Conservation (phyloP, 2,329 filamentous ascomycete species). For the Camillea tinctor region DNA sequence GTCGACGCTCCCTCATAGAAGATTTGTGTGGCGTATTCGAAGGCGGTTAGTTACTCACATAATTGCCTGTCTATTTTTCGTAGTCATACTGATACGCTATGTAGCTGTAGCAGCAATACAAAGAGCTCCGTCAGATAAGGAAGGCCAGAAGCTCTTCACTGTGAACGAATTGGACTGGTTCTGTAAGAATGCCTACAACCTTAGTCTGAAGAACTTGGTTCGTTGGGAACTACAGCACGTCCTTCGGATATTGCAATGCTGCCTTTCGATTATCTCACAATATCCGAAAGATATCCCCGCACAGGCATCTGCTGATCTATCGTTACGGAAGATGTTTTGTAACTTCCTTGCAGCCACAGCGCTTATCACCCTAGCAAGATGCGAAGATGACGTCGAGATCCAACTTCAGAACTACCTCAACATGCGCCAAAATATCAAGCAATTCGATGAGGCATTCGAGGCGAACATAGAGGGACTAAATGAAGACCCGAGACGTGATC, state of each 20-base stretch:
- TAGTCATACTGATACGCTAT: conserved; percentile 11
- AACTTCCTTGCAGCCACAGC: conserved; percentile 63
- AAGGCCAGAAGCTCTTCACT: conserved; percentile 54
- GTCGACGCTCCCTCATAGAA: conserved; percentile 30
- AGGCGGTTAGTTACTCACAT: conserved; percentile 35
- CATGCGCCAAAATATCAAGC: conserved; percentile 58
- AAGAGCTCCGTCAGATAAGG: conserved; percentile 36
- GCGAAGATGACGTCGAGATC: conserved; percentile 46
- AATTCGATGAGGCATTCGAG: conserved; percentile 52
- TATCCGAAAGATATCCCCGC: conserved; percentile 48
- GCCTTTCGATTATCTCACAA: conserved; percentile 49
- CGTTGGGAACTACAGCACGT: conserved; percentile 53
- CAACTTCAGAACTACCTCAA: conserved; percentile 62
- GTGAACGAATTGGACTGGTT: conserved; percentile 77
- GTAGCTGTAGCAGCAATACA: conserved; percentile 43
- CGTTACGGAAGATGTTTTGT: conserved; percentile 64
- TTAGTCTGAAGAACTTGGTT: conserved; percentile 62
- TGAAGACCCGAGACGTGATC: conserved; percentile 47
- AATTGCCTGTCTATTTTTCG: conserved; percentile 1
- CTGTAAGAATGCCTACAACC: conserved; percentile 76
- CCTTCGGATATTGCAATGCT: conserved; percentile 55
- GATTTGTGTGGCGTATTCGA: conserved; percentile 56
- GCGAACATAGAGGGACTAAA: conserved; percentile 40
- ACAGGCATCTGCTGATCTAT: conserved; percentile 46
- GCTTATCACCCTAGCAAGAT: conserved; percentile 51